Conservation (phyloP, 805 yeast genomes). For the Monosporozyma solicola region DNA sequence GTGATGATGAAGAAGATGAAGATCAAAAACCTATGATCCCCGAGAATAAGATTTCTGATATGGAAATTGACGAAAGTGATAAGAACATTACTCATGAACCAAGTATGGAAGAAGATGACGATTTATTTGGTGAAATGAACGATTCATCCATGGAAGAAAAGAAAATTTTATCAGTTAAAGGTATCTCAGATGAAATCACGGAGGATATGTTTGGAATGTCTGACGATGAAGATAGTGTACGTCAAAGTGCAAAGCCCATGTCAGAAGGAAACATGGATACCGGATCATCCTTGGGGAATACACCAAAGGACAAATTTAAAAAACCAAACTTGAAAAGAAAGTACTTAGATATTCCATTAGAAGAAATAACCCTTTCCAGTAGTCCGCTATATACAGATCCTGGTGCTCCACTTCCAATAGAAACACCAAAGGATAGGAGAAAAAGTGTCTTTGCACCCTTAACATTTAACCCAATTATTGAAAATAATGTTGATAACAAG, state of each 20-base stretch:
- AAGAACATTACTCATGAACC: constrained; percentile 1
- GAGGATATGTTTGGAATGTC: constrained; percentile 28
- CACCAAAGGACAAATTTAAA: background rate
- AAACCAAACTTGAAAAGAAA: constrained; percentile 19
- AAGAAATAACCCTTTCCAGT: constrained; percentile 45
- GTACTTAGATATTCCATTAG: constrained; percentile 45
- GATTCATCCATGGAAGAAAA: constrained; percentile 18
- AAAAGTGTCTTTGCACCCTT: constrained; percentile 76
- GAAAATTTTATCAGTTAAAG: constrained; percentile 5
- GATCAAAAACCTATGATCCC: constrained; percentile 24
- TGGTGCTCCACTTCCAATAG: constrained; percentile 71
- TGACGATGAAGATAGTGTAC: constrained; percentile 20
- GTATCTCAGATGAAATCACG: constrained; percentile 21
- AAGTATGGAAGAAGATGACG: constrained; percentile 25
- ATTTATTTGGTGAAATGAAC: constrained; percentile 32
- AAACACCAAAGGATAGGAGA: constrained; percentile 36
- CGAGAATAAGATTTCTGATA: background rate
- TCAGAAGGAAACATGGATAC: background rate
- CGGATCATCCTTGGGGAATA: background rate
- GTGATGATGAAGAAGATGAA: constrained; percentile 29
- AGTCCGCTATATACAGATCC: constrained; percentile 65
- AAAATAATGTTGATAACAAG: constrained; percentile 70
- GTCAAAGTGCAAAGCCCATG: background rate
- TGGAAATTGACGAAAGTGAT: background rate
- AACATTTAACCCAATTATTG: constrained; percentile 70